A percentile compares a stretch with the other conserved stretches of the same genome.
Conservation (phyloP, 2,329 filamentous ascomycete genomes). For the Tolypocladium tropicale region DNA sequence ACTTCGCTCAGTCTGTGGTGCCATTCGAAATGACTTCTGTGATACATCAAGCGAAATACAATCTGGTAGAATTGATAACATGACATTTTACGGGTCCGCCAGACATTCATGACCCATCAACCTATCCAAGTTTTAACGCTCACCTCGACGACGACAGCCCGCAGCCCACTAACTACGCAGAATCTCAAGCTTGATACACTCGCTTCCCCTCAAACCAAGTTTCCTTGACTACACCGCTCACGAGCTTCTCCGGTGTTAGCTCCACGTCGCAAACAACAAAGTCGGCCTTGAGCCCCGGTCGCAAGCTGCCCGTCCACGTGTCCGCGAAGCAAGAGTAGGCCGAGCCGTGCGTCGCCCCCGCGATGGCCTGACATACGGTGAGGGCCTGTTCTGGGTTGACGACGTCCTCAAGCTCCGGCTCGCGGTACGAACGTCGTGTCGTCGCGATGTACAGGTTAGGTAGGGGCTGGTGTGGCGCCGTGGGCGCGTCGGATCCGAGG, state of each 20-base stretch:
- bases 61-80: neutral
- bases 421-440: slow-evolving; percentile 43
- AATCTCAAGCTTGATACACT: slow-evolving; percentile 19
- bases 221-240: slow-evolving; percentile 34
- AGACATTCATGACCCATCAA: too few relatives aligned
- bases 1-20: neutral
- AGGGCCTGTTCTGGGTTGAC: slow-evolving; percentile 45
- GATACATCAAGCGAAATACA: accelerated
- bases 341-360: slow-evolving; percentile 42
- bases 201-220: slow-evolving; percentile 42
- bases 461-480: slow-evolving; percentile 43
- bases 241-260: slow-evolving; percentile 34
- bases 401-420: slow-evolving; percentile 28
- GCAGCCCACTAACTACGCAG: neutral
- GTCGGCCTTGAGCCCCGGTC: slow-evolving; percentile 43
- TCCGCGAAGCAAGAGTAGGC: slow-evolving; percentile 52
- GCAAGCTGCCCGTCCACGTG: slow-evolving; percentile 38
- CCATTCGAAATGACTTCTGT: too few relatives aligned
- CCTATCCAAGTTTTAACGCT: neutral
- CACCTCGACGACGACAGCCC: neutral
- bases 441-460: slow-evolving; percentile 50
- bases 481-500: slow-evolving; percentile 49
- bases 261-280: slow-evolving; percentile 42
- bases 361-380: slow-evolving; percentile 41
- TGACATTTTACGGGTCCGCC: too few relatives aligned